A percentile compares a stretch with the other conserved stretches of the same genome.
Evolutionary conservation across 306 rosid species (phyloP).

Genomic region (Hippophae rhamnoides): DNA sequence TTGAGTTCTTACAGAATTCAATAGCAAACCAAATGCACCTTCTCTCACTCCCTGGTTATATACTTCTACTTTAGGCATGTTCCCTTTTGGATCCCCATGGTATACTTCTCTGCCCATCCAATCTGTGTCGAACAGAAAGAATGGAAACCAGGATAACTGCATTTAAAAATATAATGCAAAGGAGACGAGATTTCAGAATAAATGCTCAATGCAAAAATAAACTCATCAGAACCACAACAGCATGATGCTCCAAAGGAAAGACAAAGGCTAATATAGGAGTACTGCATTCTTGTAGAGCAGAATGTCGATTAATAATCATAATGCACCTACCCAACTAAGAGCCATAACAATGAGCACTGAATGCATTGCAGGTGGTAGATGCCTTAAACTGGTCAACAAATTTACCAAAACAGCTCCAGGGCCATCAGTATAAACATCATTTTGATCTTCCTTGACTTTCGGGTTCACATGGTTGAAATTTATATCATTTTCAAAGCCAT

Average conservation of each 20-base stretch:
- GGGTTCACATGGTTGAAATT: slow-evolving; percentile 29
- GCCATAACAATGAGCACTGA: slow-evolving; percentile 95
- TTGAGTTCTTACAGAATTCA: slow-evolving; percentile 97
- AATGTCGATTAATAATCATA: slow-evolving; percentile 15
- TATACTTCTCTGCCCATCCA: slow-evolving; percentile 99
- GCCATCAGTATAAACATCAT: slow-evolving; percentile 52
- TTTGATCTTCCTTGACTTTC: slow-evolving; percentile 41
- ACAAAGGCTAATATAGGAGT: slow-evolving; percentile 10
- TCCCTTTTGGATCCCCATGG: slow-evolving; percentile 94
- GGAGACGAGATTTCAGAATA: slow-evolving; percentile 18
- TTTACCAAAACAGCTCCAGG: slow-evolving; percentile 93
- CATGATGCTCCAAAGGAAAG: not conserved
- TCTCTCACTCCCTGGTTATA: slow-evolving; percentile 94
- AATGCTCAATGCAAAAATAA: slow-evolving; percentile 18
- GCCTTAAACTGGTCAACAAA: slow-evolving; percentile 86
- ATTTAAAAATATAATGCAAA: slow-evolving; percentile 14
- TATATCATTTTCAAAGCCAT: slow-evolving; percentile 29
- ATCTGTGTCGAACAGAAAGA: slow-evolving; percentile 94
- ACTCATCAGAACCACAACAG: not conserved
- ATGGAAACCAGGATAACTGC: slow-evolving; percentile 97
- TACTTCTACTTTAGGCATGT: slow-evolving; percentile 32
- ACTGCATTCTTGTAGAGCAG: slow-evolving; percentile 10
- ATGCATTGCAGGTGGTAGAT: slow-evolving; percentile 97
- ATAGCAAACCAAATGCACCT: slow-evolving; percentile 99
- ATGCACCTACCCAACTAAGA: slow-evolving; percentile 78